phyloP scores from a whole-genome alignment of 1,284 basidiomycete genomes.

The Leccinum fuscescens region DNA sequence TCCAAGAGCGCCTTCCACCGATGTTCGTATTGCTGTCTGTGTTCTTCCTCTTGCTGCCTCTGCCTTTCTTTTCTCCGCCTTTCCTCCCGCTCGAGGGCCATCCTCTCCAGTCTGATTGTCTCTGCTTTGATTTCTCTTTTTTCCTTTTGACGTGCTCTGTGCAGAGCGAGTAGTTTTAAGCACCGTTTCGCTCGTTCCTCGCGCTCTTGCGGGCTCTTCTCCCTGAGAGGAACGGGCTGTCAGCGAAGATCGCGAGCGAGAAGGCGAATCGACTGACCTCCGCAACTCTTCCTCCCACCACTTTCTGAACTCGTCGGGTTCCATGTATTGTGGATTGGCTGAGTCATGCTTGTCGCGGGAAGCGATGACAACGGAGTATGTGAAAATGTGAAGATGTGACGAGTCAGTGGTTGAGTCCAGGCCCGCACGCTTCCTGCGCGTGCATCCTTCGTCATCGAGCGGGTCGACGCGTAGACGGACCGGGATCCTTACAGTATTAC shows the following conservation, averaged over 20 bases:
- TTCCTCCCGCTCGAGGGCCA: conserved; percentile 49
- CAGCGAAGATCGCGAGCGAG: background rate
- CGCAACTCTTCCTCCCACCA: conserved; percentile 72
- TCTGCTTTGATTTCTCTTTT: conserved; percentile 46
- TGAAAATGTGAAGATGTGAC: too few relatives aligned
- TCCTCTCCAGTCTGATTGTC: conserved; percentile 48
- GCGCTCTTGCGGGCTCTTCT: conserved; percentile 62
- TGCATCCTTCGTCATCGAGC: too few relatives aligned
- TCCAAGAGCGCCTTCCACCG: conserved; percentile 57
- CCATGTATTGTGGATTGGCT: conserved; percentile 60
- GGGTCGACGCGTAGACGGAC: too few relatives aligned
- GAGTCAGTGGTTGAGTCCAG: too few relatives aligned
- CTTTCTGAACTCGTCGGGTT: conserved; percentile 78
- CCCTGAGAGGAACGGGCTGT: conserved; percentile 39
- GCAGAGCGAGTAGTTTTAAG: conserved; percentile 26
- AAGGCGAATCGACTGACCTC: conserved; percentile 45
- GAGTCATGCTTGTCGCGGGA: conserved; percentile 41
- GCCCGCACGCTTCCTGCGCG: too few relatives aligned
- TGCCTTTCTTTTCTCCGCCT: conserved; percentile 47
- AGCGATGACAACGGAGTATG: too few relatives aligned
- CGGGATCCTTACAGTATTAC: too few relatives aligned
- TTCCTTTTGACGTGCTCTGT: conserved; percentile 47
- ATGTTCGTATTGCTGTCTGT: conserved; percentile 53
- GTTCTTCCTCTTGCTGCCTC: conserved; percentile 39
- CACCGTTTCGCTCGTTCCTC: conserved; percentile 56